Base-by-base conservation (phyloP, 176 grass and related monocot species). In the Lolium multiflorum region DNA sequence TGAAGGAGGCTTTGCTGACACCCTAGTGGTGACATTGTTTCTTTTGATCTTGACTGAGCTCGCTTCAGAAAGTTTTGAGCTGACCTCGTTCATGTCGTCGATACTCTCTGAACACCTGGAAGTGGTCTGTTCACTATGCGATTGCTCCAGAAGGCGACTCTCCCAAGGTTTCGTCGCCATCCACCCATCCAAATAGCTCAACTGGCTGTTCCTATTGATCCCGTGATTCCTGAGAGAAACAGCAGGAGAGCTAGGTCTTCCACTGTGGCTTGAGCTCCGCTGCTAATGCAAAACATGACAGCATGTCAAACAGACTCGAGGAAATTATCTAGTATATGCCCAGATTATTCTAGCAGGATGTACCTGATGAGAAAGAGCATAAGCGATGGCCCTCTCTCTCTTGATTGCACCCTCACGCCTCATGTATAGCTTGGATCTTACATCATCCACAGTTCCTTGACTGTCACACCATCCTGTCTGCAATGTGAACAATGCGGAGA, bases 381-480 rank as follows among this genome's bases (percentile, higher is more conserved):
- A 98, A 82, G 96, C 71, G 63, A 88, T 89, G 9, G 91, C 89
- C 49, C 93, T 92, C 25, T 95, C 96, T 86, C 93, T 92, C 74
- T 91, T 98, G 14, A 94, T 81, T 11, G 88, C 91, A 81, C 91
- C 96, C 76, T 94, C 90, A 44, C 90, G 91, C 86, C 90, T 98
- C 91, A 95, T 89, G 11, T 95, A 86, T 41, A 95, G 79, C 80
- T 94, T 95, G 68, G 93, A 70, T 89, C 56, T 92, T 10, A 98
- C 31, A 67, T 93, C 96, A 67, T 90, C 89, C 24, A 92, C 43
- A 66, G 89, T 98, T 49, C 93, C 91, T 78, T 80, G 93, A 72
- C 88, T 92, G 61, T 92, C 86, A 78, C 96, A 98, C 96, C 96
- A 98, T 83, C 93, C 91, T 44, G 83, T 86, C 96, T 98, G 70